Base-by-base conservation (phyloP, 805 yeast genomes). In the Pichia nakasei region DNA sequence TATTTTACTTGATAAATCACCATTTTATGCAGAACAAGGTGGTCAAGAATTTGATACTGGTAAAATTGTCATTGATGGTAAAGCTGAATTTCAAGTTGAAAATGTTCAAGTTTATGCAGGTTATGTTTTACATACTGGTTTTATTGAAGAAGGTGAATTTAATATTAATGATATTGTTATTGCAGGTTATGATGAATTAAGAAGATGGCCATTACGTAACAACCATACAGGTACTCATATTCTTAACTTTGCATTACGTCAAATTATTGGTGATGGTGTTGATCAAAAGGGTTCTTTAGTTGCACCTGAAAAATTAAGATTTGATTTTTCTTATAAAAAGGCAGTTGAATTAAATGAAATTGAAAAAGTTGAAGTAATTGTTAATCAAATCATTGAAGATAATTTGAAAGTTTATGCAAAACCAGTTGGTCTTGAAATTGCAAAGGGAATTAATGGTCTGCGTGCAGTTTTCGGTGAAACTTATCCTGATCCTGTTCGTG, bases 401-500 rank as follows among this genome's bases (percentile, higher is more conserved):
- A 82, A 86, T 63, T 66, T 77, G 53, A 65, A 67, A 33, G 97
- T 93, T 21, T 91, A 73, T 62, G 75, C 95, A 48, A 77, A 87
- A 65, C 94, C 89, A 34, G 96, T 91, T 47, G 68, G 83, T 9
- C 73, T 93, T 51, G 75, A 70, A 19, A 59, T 66, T 47, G 98
- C 97, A 35, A 79, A 75, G 57, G 67, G 75, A 39, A 89, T 93
- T 54, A 68, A 66, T 52, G 94, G 97, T 26, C 80, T 93, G 38
- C 85, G 98, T 68, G 98, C 98, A 45, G 98, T 93, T 35, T 93
- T 93, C 58, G 98, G 98, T 59, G 99, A 93, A 72, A 87, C 96
- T 3, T 93, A 93, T 61, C 99, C 99, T 36, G 97, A 93, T 61
- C 99, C 98, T 33, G 99, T 93, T 20, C 81, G 98, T 63, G 98